A percentile compares a stretch with the other conserved stretches of the same genome.
Conservation (phyloP, 768 basidiomycete species). For the Lentinus tigrinus region DNA sequence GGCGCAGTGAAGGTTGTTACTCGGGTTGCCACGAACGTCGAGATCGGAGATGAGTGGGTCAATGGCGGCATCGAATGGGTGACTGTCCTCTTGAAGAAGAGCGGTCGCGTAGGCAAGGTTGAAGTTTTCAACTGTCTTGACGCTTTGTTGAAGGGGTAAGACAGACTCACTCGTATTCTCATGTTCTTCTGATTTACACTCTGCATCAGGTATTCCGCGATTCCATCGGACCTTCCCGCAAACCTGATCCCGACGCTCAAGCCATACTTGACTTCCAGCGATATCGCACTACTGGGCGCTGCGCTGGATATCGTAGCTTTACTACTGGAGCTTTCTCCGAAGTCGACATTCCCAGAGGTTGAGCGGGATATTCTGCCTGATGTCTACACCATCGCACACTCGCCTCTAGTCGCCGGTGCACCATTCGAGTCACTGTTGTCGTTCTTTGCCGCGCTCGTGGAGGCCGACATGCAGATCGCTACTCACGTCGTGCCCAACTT, state of each 20-base stretch:
- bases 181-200: background rate
- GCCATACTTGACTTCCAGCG: constrained; percentile 68
- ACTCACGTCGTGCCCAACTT: constrained; percentile 80
- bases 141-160: constrained; percentile 68
- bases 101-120: constrained; percentile 72
- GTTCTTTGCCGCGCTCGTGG: constrained; percentile 82
- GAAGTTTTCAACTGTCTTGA: constrained; percentile 80
- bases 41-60: constrained; percentile 76
- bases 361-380: constrained; percentile 67
- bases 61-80: constrained; percentile 78
- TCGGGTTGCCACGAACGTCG: constrained; percentile 75
- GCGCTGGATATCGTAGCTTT: constrained; percentile 64
- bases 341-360: constrained; percentile 69
- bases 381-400: constrained; percentile 71
- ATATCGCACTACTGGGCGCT: constrained; percentile 78
- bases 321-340: constrained; percentile 66
- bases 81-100: constrained; percentile 71
- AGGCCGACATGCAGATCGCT: constrained; percentile 80
- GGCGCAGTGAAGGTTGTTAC: constrained; percentile 80
- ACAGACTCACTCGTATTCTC: constrained; percentile 15
- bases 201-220: constrained; percentile 44
- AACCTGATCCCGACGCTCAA: constrained; percentile 73
- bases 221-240: constrained; percentile 59
- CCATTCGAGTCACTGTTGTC: constrained; percentile 78
- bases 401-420: constrained; percentile 72